Percentiles rank a stretch among this genome's conserved stretches.
These are phyloP conservation scores for Fraxinus sp. DNA, from an alignment of 305 asterid species.

Conservation along the genomic window DNA sequence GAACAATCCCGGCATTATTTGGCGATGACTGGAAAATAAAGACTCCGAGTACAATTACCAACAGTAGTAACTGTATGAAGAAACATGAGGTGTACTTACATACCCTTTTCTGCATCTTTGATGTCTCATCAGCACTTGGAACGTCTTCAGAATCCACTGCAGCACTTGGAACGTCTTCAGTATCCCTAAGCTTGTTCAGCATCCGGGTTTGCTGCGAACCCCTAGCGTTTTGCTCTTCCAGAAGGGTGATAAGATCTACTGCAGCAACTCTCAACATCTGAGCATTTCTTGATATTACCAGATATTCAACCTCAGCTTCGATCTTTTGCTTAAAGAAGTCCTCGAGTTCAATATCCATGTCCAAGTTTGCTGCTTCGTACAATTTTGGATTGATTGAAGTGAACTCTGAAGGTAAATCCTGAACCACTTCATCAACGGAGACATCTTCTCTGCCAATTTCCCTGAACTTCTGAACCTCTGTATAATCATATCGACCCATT, in stretches of 20 bases:
- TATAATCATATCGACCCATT: slow-evolving; percentile 20
- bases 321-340: slow-evolving; percentile 53
- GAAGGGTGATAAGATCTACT: slow-evolving; percentile 43
- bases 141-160: background rate
- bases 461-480: slow-evolving; percentile 68
- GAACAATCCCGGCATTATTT: slow-evolving; percentile 43
- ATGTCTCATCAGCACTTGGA: background rate
- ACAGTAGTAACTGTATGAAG: slow-evolving; percentile 49
- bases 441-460: slow-evolving; percentile 46
- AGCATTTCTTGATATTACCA: slow-evolving; percentile 46
- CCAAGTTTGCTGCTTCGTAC: slow-evolving; percentile 21
- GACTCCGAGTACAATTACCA: slow-evolving; percentile 33
- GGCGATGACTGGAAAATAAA: slow-evolving; percentile 41
- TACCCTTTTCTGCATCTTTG: slow-evolving; percentile 40
- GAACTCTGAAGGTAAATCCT: slow-evolving; percentile 31
- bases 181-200: slow-evolving; percentile 23
- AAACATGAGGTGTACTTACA: slow-evolving; percentile 57
- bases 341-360: slow-evolving; percentile 45
- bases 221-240: slow-evolving; percentile 52
- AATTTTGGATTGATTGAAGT: slow-evolving; percentile 26
- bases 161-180: background rate
- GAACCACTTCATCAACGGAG: slow-evolving; percentile 33
- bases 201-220: slow-evolving; percentile 50
- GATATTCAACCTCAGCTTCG: slow-evolving; percentile 69
- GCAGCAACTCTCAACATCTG: slow-evolving; percentile 43